A percentile compares a stretch with the other conserved stretches of the same genome.
Conservation (phyloP, 495 filamentous ascomycete genomes). For the Neurospora sp. region DNA sequence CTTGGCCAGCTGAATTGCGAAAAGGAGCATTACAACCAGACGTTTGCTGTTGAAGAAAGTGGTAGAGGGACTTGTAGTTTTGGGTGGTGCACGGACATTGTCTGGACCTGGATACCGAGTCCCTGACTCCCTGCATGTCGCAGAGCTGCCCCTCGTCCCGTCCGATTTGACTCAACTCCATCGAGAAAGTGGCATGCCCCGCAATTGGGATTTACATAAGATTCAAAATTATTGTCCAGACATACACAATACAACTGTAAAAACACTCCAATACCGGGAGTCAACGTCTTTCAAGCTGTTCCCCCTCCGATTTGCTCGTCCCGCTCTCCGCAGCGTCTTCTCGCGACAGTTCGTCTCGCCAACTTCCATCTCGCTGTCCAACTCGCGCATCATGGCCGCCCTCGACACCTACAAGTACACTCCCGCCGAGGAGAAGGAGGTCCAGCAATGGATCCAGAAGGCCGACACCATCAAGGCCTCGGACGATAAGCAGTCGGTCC, state of each 20-base stretch:
- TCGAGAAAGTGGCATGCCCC: not conserved
- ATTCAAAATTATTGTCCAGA: slow-evolving; percentile 11
- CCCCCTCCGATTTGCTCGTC: slow-evolving; percentile 29
- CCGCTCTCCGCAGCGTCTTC: slow-evolving; percentile 35
- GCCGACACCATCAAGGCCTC: slow-evolving; percentile 51
- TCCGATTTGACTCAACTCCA: not conserved
- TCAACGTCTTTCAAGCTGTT: slow-evolving; percentile 37
- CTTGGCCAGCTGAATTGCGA: not conserved
- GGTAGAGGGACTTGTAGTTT: not conserved
- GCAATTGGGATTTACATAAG: slow-evolving; percentile 4
- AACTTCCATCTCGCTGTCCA: not conserved
- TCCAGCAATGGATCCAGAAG: slow-evolving; percentile 76
- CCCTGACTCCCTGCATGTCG: not conserved
- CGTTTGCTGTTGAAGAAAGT: not conserved
- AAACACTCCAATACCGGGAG: not conserved
- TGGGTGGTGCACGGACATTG: not conserved
- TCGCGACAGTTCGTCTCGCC: slow-evolving; percentile 5
- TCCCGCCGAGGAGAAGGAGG: slow-evolving; percentile 68
- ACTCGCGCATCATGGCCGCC: slow-evolving; percentile 40
- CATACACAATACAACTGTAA: not conserved
- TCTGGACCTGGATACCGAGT: not conserved
- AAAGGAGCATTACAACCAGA: not conserved
- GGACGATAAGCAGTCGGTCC: slow-evolving; percentile 50
- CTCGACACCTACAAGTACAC: slow-evolving; percentile 62
- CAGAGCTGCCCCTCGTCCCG: not conserved